A percentile compares a stretch with the other conserved stretches of the same genome.
phyloP scores from a whole-genome alignment of 2,329 filamentous ascomycete species.

The Nemania abortiva region DNA sequence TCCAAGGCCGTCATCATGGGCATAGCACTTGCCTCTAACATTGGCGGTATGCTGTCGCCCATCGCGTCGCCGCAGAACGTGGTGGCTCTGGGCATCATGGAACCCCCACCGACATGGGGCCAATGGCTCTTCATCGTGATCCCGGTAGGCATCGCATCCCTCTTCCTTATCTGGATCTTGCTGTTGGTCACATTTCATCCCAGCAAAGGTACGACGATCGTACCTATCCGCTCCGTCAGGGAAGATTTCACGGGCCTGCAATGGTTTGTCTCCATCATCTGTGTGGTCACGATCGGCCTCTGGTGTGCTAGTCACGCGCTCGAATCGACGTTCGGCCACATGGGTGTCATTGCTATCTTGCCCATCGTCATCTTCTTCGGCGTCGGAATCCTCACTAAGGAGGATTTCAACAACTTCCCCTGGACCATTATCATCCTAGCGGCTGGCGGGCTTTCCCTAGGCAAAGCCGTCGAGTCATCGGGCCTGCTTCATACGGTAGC shows the following conservation, averaged over 20 bases:
- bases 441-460: constrained; percentile 89
- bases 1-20: constrained; percentile 95
- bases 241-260: constrained; percentile 90
- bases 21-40: constrained; percentile 93
- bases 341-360: constrained; percentile 98
- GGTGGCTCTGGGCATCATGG: constrained; percentile 96
- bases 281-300: constrained; percentile 83
- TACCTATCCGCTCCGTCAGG: constrained; percentile 89
- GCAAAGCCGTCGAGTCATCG: constrained; percentile 93
- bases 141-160: constrained; percentile 89
- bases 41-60: constrained; percentile 94
- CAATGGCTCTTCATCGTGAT: constrained; percentile 97
- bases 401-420: constrained; percentile 99
- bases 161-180: constrained; percentile 89
- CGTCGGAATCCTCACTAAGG: constrained; percentile 94
- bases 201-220: constrained; percentile 85
- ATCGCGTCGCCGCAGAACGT: constrained; percentile 98
- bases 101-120: constrained; percentile 89
- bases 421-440: constrained; percentile 99
- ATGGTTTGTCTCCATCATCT: constrained; percentile 91
- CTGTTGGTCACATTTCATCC: constrained; percentile 88
- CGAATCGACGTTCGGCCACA: constrained; percentile 90
- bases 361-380: constrained; percentile 97
- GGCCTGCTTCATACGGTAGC: constrained; percentile 92
- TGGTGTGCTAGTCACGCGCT: constrained; percentile 96